Evolutionary conservation across 768 basidiomycete genomes (phyloP).

Genomic region (Leccinum ochraceum): DNA sequence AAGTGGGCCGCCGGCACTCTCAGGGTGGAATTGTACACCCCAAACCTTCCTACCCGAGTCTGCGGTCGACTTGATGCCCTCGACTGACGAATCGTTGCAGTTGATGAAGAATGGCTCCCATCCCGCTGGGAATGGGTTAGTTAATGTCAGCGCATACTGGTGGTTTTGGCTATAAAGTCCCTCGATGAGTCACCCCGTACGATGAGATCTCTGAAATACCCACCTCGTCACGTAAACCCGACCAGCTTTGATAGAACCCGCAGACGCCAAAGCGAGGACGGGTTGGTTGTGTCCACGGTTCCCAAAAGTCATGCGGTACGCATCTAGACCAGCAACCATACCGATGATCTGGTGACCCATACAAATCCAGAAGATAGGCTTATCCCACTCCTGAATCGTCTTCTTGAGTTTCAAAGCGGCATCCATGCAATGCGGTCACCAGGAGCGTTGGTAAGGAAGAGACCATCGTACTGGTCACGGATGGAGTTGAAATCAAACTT

Average conservation of each 20-base stretch:
- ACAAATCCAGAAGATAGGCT: constrained; percentile 96
- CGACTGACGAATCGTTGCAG: constrained; percentile 97
- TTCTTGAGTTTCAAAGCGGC: constrained; percentile 78
- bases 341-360: constrained; percentile 98
- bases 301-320: constrained; percentile 99
- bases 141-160: constrained; percentile 84
- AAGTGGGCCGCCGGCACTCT: too few species aligned
- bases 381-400: constrained; percentile 87
- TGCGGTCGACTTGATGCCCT: constrained; percentile 93
- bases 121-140: constrained; percentile 93
- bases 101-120: constrained; percentile 75
- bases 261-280: constrained; percentile 87
- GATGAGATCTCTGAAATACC: constrained; percentile 9
- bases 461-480: constrained; percentile 88
- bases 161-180: constrained; percentile 71
- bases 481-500: constrained; percentile 94
- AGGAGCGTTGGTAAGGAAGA: constrained; percentile 96
- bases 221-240: constrained; percentile 96
- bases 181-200: background rate
- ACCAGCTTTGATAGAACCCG: constrained; percentile 92
- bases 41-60: too few species aligned
- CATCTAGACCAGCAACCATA: constrained; percentile 87
- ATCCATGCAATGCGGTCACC: constrained; percentile 92
- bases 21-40: too few species aligned
- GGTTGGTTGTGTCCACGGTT: constrained; percentile 99